Percentiles rank a stretch among this genome's conserved stretches.
These are phyloP conservation scores for Pisolithus tinctorius DNA, from an alignment of 768 basidiomycete species.

Conservation along the genomic window DNA sequence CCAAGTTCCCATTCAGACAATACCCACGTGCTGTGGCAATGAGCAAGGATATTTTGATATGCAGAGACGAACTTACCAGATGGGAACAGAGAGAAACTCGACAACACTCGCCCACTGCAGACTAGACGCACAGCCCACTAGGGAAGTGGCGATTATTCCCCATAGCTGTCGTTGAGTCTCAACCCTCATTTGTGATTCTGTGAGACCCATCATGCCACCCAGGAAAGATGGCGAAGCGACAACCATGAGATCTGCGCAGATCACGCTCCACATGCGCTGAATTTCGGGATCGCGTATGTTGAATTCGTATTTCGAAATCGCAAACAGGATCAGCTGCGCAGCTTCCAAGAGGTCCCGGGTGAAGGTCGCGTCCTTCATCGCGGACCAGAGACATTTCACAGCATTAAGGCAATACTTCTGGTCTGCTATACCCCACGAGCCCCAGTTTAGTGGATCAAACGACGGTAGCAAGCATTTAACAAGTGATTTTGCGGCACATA, in stretches of 20 bases:
- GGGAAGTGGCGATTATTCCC: conserved; percentile 35
- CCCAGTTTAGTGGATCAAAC: conserved; percentile 8
- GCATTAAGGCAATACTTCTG: conserved; percentile 35
- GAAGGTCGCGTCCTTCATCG: conserved; percentile 43
- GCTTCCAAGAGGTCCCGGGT: conserved; percentile 32
- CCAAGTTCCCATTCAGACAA: conserved; percentile 36
- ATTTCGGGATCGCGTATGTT: conserved; percentile 33
- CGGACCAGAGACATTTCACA: conserved; percentile 44
- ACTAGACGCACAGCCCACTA: conserved; percentile 18
- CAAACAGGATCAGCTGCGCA: conserved; percentile 41
- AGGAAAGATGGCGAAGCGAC: conserved; percentile 35
- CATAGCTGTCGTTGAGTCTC: conserved; percentile 37
- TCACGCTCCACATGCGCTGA: conserved; percentile 36
- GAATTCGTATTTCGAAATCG: conserved; percentile 39
- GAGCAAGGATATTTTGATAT: neutral
- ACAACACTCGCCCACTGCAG: conserved; percentile 36
- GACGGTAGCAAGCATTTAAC: conserved; percentile 27
- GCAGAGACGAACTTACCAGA: conserved; percentile 31
- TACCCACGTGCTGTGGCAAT: conserved; percentile 35
- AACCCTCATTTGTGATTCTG: conserved; percentile 18
- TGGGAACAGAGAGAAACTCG: conserved; percentile 40
- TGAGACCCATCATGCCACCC: conserved; percentile 24
- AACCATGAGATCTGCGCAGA: conserved; percentile 44
- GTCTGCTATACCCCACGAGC: conserved; percentile 16
- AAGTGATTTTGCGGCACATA: conserved; percentile 30